phyloP scores from a whole-genome alignment of 306 rosid genomes.

The Cotoneaster glaucophyllus region DNA sequence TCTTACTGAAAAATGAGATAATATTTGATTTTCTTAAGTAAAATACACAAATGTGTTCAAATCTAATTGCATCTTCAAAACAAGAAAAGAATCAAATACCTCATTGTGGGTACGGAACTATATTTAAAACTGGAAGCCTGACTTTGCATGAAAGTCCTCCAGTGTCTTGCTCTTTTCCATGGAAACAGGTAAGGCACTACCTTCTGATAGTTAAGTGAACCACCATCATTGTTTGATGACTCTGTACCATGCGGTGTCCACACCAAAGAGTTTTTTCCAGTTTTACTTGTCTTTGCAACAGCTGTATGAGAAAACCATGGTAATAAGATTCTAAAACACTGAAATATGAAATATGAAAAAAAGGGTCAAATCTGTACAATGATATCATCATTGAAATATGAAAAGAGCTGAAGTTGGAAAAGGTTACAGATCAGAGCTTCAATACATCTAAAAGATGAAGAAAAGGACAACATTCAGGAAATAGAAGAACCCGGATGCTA shows the following conservation, averaged over 20 bases:
- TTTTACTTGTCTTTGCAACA: constrained; percentile 36
- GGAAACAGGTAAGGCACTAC: constrained; percentile 67
- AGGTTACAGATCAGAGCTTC: background rate
- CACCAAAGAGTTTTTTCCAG: constrained; percentile 66
- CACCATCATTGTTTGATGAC: constrained; percentile 31
- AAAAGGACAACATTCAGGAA: background rate
- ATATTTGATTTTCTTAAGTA: constrained; percentile 19
- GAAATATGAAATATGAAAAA: too few species aligned
- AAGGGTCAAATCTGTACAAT: background rate
- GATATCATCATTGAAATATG: background rate
- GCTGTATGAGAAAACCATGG: constrained; percentile 33
- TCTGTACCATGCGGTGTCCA: constrained; percentile 63
- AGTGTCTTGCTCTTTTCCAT: constrained; percentile 71
- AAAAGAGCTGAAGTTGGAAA: background rate
- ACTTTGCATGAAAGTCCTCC: constrained; percentile 45
- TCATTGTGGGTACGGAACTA: constrained; percentile 50
- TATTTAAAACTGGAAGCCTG: constrained; percentile 38
- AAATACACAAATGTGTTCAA: constrained; percentile 1
- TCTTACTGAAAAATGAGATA: constrained; percentile 51
- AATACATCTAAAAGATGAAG: background rate
- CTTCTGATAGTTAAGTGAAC: constrained; percentile 39
- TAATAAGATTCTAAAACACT: constrained; percentile 1
- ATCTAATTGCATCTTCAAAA: background rate
- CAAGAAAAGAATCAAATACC: constrained; percentile 31
- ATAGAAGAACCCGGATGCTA: background rate